Base-by-base conservation (phyloP, 352 stramenopile species). In the Phytophthora boehmeriae region DNA sequence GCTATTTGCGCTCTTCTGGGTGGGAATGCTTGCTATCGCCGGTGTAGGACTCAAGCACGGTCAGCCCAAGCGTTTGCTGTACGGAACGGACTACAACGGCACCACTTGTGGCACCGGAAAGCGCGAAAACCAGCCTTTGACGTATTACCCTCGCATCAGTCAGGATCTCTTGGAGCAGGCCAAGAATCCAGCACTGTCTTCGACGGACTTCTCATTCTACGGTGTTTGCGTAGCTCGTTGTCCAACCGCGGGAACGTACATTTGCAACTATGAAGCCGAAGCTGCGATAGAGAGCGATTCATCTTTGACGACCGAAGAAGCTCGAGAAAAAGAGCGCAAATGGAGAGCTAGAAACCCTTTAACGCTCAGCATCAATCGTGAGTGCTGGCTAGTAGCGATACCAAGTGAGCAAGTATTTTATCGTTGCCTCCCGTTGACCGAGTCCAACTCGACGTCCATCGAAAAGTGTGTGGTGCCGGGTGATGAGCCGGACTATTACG, bases 191-290 rank as follows among this genome's bases (percentile, higher is more conserved):
- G 75, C 74, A n/a, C 43, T 80, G 14, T 73, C 78, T 6, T 61
- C 66, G 0, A 8, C 59, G 23, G 66, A 86, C 47, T 77, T 81
- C 27, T 75, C 73, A 0, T 95, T 92, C 52, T 93, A 88, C 47
- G 86, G 86, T 2, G 61, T 92, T 10, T 95, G 86, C 23, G 86
- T 94, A 1, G 32, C 60, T 2, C 56, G 22, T 1, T 95, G 86
- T 54, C 86, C 86, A 0, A n/a, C 25, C 5, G 49, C 54, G 13
- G 65, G 57, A 20, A 74, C 71, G 2, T 92, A 89, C 55, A 80
- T 95, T 20, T 95, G 86, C 66, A 86, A 88, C 53, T 89, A 94
- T 53, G 62, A 95, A 36, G 80, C 74, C 27, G 85, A 93, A 62
- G 70, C 73, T 8, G 54, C 70, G 22, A 73, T 95, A 20, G 56